Conservation (phyloP, 2,329 filamentous ascomycete species). For the Ophiostoma novo-ulmi region DNA sequence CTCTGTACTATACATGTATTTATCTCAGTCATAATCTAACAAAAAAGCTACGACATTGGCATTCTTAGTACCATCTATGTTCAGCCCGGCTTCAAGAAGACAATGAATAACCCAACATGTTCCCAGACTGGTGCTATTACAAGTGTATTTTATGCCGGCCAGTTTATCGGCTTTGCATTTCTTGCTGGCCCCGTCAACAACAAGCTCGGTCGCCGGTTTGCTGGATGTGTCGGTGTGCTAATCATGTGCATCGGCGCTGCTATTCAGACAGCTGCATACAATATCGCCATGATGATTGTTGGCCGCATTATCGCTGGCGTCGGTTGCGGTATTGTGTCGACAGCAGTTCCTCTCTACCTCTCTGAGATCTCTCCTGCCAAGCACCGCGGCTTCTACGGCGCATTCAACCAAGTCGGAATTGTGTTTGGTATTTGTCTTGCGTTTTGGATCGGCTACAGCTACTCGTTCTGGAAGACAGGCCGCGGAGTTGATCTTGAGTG, state of each 20-base stretch:
- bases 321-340: constrained; percentile 27
- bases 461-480: constrained; percentile 35
- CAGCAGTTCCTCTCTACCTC: constrained; percentile 27
- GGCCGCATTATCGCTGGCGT: constrained; percentile 28
- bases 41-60: constrained; percentile 24
- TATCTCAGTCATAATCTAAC: neutral
- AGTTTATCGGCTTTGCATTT: constrained; percentile 28
- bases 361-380: constrained; percentile 27
- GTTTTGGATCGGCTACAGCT: constrained; percentile 35
- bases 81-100: constrained; percentile 27
- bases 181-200: constrained; percentile 26
- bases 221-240: constrained; percentile 25
- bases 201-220: constrained; percentile 27
- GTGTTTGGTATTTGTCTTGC: constrained; percentile 28
- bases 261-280: constrained; percentile 25
- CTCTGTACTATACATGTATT: neutral
- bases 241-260: constrained; percentile 27
- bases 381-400: constrained; percentile 27
- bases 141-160: constrained; percentile 29
- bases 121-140: constrained; percentile 27
- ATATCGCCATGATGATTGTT: constrained; percentile 27
- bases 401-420: constrained; percentile 28
- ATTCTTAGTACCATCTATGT: constrained; percentile 29
- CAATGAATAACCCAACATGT: constrained; percentile 26
- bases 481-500: constrained; percentile 34